Percentiles rank a stretch among this genome's conserved stretches.
These are phyloP conservation scores for Linum lewisii DNA, from an alignment of 345 rosid species.

Conservation along the genomic window DNA sequence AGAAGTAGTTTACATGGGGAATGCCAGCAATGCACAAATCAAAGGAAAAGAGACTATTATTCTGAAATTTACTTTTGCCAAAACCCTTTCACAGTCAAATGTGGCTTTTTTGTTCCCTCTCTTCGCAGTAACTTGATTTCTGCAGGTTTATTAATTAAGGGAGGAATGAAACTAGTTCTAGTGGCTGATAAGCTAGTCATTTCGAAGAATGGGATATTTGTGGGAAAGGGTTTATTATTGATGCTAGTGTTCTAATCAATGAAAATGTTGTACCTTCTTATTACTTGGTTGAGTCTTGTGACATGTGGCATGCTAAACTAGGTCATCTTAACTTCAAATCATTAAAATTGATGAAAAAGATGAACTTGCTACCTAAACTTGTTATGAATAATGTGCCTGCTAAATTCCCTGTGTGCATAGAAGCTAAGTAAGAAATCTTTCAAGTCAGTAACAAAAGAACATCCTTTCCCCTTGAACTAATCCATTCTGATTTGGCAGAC, in stretches of 20 bases:
- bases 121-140: neutral
- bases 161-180: neutral
- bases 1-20: neutral
- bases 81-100: neutral
- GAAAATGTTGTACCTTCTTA: neutral
- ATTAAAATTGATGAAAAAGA: neutral
- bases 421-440: no score
- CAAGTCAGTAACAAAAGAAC: no score
- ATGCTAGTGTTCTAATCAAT: neutral
- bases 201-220: neutral
- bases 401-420: no score
- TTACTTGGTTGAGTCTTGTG: constrained; percentile 4
- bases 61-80: neutral
- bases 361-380: no score
- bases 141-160: neutral
- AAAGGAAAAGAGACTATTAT: neutral
- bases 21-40: neutral
- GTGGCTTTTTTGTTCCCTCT: neutral
- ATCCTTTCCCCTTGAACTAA: neutral
- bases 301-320: constrained; percentile 1
- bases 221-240: neutral
- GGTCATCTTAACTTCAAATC: neutral
- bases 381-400: no score
- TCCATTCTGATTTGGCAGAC: no score
- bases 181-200: neutral